Base-by-base conservation (phyloP, 1,284 basidiomycete species). In the Apiotrichum gracile region DNA sequence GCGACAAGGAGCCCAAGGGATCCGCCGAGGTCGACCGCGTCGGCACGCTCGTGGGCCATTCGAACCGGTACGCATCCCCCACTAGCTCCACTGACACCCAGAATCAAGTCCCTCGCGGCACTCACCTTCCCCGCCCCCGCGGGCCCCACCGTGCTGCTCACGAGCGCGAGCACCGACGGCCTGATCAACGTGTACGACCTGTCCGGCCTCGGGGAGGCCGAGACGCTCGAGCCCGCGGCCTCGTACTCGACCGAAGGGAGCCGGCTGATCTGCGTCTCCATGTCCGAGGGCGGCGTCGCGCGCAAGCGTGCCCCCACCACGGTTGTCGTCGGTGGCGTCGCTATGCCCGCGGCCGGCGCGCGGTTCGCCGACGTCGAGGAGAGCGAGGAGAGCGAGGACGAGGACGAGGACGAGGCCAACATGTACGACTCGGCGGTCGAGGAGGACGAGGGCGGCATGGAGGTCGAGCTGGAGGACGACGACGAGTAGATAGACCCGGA, bases 171-270 rank as follows among this genome's bases (percentile, higher is more conserved):
- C 0, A 90, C 89, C 0, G 91, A 93, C 60, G 91, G 91, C 10
- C 82, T 83, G 51, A 84, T 93, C 62, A 83, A 85, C 63, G 69
- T 92, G 14, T 91, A 87, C 71, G 85, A 93, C 69, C 75, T 92
- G 2, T 65, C 86, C 3, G 76, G 52, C 38, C 44, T 41, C 52
- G n/a, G 43, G 2, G 47, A 47, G 52, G 10, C 61, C 52, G 33
- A 57, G 46, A 47, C 61, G 50, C 26, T 51, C 29, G 62, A 74
- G 34, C 83, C 89, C 0, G 75, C 83, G 2, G 81, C 81, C 3
- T 78, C 76, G 47, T 92, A 91, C 67, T 86, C 92, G 71, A 87
- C 88, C 0, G 89, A 89, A 61, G 88, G 87, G 10, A 88, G 84
- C 34, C 79, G 91, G 14, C 73, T 94, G 65, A 92, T 88, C 8